phyloP scores from a whole-genome alignment of 2,329 filamentous ascomycete genomes.

The Metarhizium guizhouense region DNA sequence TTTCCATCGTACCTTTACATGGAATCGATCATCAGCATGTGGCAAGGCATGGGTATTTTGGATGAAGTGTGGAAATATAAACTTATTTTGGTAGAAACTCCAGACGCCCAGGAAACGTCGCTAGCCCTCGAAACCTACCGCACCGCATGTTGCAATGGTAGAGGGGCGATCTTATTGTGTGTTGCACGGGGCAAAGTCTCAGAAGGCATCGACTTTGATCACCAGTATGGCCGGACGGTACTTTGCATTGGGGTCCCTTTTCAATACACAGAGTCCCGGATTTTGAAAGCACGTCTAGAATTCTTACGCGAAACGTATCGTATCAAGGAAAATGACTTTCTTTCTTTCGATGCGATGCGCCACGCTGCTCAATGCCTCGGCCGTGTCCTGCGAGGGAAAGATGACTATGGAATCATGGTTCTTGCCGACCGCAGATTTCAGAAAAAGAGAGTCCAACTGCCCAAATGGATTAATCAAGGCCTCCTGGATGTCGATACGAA shows the following conservation, averaged over 20 bases:
- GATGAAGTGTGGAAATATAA: slow-evolving; percentile 99
- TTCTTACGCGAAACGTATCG: slow-evolving; percentile 96
- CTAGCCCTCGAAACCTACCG: slow-evolving; percentile 93
- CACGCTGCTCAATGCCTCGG: slow-evolving; percentile 95
- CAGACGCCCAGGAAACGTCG: slow-evolving; percentile 93
- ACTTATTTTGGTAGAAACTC: slow-evolving; percentile 93
- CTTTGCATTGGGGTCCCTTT: slow-evolving; percentile 95
- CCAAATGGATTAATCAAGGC: slow-evolving; percentile 93
- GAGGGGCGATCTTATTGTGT: slow-evolving; percentile 85
- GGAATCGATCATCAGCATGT: slow-evolving; percentile 98
- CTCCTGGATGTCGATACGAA: slow-evolving; percentile 80
- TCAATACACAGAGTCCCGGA: slow-evolving; percentile 96
- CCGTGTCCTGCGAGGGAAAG: slow-evolving; percentile 88
- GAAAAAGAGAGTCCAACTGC: slow-evolving; percentile 82
- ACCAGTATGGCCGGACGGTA: slow-evolving; percentile 94
- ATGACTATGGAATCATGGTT: slow-evolving; percentile 99
- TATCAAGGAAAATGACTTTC: slow-evolving; percentile 92
- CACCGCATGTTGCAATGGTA: slow-evolving; percentile 93
- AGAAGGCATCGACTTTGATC: slow-evolving; percentile 98
- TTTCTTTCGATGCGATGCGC: slow-evolving; percentile 99
- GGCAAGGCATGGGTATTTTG: slow-evolving; percentile 96
- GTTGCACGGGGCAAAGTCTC: slow-evolving; percentile 96
- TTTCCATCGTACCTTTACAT: slow-evolving; percentile 98
- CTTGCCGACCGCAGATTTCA: slow-evolving; percentile 88
- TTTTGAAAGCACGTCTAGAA: slow-evolving; percentile 88